Evolutionary conservation across 805 yeast genomes (phyloP), one percentile per base, ranked within the genome.

Genomic region (Wickerhamomyces bisporus): DNA sequence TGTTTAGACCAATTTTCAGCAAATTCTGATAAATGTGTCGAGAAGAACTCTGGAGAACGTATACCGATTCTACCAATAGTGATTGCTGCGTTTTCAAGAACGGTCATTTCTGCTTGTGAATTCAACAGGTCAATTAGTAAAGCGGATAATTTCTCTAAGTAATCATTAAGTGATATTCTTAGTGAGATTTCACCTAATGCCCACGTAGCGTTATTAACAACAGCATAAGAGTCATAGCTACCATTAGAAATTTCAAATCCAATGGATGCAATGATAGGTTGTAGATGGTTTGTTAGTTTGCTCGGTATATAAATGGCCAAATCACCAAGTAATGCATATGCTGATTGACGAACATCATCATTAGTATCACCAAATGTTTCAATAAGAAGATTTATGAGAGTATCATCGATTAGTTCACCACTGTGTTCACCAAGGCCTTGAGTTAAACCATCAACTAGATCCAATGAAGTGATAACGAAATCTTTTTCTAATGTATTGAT

Each of bases 161-260:
- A 81, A 13, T 77, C 79, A 30, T 62, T 63, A 44, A 81, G 49
- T 28, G 68, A 66, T 1, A 68, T 65, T 39, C 85, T 73, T 52
- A 88, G 66, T 4, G 86, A 71, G 23, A 93, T 77, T 58, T 93
- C 95, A 31, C 98, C 98, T 12, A 85, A 64, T 2, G 96, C 77
- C 98, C 98, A 93, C 35, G 86, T 79, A 1, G 98, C 93, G 60
- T 93, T 93, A 61, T 85, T 86, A 50, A 81, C 80, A 3, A 84
- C 87, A 0, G 91, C 77, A 42, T 65, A 69, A 2, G 79, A 65
- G 32, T 63, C 65, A 52, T 61, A 69, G 9, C 67, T 61, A 42
- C 79, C 60, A 44, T 70, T 67, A 46, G 77, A 72, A 49, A 84
- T 71, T 58, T 85, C 94, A 41, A 73, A 74, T 5, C 83, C 79